phyloP scores from a whole-genome alignment of 148 eudicot genomes.

The Fagopyrum tataricum region DNA sequence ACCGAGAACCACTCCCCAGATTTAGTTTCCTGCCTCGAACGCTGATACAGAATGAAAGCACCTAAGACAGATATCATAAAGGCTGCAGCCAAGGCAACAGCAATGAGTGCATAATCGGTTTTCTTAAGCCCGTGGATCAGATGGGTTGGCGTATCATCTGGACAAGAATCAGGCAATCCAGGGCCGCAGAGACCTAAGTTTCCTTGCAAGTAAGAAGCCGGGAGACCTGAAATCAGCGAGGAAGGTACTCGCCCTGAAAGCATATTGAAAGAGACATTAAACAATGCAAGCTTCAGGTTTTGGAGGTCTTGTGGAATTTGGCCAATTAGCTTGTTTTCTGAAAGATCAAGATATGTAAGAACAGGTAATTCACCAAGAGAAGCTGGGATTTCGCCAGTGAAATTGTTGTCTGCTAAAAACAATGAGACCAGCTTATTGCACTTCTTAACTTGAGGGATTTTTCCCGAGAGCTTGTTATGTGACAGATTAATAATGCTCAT shows the following conservation, averaged over 20 bases:
- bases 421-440: conserved; percentile 70
- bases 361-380: conserved; percentile 75
- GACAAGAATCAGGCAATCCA: conserved; percentile 56
- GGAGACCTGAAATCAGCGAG: conserved; percentile 57
- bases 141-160: conserved; percentile 25
- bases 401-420: conserved; percentile 60
- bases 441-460: conserved; percentile 54
- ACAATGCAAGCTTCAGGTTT: conserved; percentile 76
- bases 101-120: conserved; percentile 42
- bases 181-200: conserved; percentile 69
- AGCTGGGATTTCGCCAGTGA: conserved; percentile 59
- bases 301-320: conserved; percentile 66
- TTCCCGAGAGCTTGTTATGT: conserved; percentile 53
- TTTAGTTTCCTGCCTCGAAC: conserved; percentile 29
- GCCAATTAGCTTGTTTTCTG: conserved; percentile 75
- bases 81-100: conserved; percentile 33
- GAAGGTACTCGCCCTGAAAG: conserved; percentile 66
- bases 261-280: conserved; percentile 69
- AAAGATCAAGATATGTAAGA: conserved; percentile 84
- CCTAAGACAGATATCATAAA: conserved; percentile 29
- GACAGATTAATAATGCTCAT: conserved; percentile 86
- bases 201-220: conserved; percentile 82
- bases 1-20: conserved; percentile 47
- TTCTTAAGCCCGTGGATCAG: conserved; percentile 33
- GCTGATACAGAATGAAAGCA: conserved; percentile 31